phyloP scores from a whole-genome alignment of 2,329 filamentous ascomycete genomes.

The Neonectria faginata region DNA sequence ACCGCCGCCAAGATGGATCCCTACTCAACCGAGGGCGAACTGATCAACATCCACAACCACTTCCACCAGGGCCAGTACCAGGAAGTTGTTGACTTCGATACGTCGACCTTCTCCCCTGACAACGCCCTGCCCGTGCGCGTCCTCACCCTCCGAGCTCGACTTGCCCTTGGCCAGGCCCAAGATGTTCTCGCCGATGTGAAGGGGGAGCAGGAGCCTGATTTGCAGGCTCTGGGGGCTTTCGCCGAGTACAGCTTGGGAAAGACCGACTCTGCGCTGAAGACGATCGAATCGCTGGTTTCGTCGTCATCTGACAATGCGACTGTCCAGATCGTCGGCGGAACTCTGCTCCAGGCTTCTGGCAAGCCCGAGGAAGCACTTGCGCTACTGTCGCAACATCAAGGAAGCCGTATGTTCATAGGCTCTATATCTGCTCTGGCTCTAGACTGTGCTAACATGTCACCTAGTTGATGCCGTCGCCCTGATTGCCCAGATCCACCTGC shows the following conservation, averaged over 20 bases:
- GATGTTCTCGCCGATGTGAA: constrained; percentile 78
- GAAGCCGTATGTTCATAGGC: constrained; percentile 73
- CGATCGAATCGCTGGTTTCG: constrained; percentile 75
- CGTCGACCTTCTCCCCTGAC: constrained; percentile 79
- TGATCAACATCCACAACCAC: constrained; percentile 77
- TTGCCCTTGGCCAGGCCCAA: constrained; percentile 82
- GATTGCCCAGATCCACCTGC: constrained; percentile 90
- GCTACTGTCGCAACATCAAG: constrained; percentile 84
- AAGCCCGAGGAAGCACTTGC: constrained; percentile 87
- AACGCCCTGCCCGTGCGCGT: constrained; percentile 83
- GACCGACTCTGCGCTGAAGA: constrained; percentile 69
- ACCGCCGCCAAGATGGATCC: constrained; percentile 69
- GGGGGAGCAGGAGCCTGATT: constrained; percentile 75
- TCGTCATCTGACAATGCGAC: constrained; percentile 77
- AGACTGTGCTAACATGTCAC: constrained; percentile 40
- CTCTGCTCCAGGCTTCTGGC: constrained; percentile 81
- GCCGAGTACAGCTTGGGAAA: constrained; percentile 75
- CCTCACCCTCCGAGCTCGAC: constrained; percentile 82
- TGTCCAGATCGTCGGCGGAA: constrained; percentile 87
- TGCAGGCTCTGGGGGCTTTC: constrained; percentile 80
- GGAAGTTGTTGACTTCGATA: constrained; percentile 87
- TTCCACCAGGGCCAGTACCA: constrained; percentile 88
- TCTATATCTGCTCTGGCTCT: background rate
- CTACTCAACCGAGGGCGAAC: constrained; percentile 77
- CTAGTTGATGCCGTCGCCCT: constrained; percentile 81